phyloP scores from a whole-genome alignment of 441 rosid genomes.

The Populus trichocarpa region DNA sequence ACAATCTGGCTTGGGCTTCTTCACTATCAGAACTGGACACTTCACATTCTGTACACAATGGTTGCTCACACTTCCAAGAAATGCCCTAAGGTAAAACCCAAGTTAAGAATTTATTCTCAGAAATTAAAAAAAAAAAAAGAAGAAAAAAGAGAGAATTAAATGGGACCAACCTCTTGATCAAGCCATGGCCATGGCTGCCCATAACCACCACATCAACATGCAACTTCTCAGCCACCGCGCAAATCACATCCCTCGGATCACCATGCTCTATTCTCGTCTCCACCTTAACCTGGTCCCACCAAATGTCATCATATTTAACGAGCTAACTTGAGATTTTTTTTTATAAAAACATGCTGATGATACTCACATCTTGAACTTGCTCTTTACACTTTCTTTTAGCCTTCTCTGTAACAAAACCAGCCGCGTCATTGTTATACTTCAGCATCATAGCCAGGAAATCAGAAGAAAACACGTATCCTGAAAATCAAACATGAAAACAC shows the following conservation, averaged over 20 bases:
- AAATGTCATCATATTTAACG: neutral
- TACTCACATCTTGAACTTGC: constrained; percentile 22
- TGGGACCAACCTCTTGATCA: constrained; percentile 41
- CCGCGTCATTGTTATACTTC: constrained; percentile 38
- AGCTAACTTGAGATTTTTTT: too few species aligned
- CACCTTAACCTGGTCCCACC: constrained; percentile 40
- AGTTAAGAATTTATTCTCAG: neutral
- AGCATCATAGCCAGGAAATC: constrained; percentile 44
- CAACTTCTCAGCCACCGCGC: constrained; percentile 43
- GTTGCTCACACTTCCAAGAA: constrained; percentile 63
- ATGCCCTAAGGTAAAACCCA: constrained; percentile 28
- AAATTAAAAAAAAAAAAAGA: neutral
- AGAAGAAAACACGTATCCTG: constrained; percentile 55
- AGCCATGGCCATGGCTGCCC: constrained; percentile 63
- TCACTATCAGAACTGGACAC: constrained; percentile 58
- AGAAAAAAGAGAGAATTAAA: too few species aligned
- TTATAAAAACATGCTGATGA: neutral
- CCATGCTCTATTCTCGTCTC: constrained; percentile 46
- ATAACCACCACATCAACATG: constrained; percentile 47
- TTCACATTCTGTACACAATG: constrained; percentile 58
- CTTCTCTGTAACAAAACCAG: constrained; percentile 36
- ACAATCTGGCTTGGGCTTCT: constrained; percentile 40
- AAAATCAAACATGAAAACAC: neutral
- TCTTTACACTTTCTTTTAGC: constrained; percentile 42
- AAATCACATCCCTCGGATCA: constrained; percentile 59